Evolutionary conservation across 2,329 filamentous ascomycete species (phyloP).

Genomic region (Cytospora mali): DNA sequence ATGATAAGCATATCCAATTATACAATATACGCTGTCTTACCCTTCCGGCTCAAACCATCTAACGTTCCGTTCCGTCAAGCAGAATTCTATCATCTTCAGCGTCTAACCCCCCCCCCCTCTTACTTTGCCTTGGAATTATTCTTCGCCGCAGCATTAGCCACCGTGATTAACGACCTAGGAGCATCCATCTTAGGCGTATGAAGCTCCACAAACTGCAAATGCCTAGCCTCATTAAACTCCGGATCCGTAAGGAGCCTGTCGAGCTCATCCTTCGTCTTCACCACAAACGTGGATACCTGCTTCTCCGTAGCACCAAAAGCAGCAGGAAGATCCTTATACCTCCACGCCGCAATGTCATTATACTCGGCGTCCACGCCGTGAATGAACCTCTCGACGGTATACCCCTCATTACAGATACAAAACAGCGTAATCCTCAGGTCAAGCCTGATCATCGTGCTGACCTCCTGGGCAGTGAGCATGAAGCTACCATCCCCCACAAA

Average conservation of each 20-base stretch:
- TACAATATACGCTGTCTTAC: too few relatives aligned
- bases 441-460: slow-evolving; percentile 81
- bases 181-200: slow-evolving; percentile 81
- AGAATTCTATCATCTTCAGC: too few relatives aligned
- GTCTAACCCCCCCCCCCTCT: background rate
- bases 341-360: slow-evolving; percentile 80
- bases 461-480: slow-evolving; percentile 81
- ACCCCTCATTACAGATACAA: slow-evolving; percentile 85
- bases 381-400: slow-evolving; percentile 86
- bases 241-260: slow-evolving; percentile 65
- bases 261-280: slow-evolving; percentile 71
- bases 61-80: too few relatives aligned
- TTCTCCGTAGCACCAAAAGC: slow-evolving; percentile 66
- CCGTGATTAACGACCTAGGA: slow-evolving; percentile 68
- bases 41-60: too few relatives aligned
- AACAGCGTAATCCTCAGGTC: slow-evolving; percentile 80
- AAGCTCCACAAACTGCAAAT: slow-evolving; percentile 75
- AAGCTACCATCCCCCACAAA: slow-evolving; percentile 90
- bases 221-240: slow-evolving; percentile 60
- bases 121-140: slow-evolving; percentile 57
- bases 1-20: too few relatives aligned
- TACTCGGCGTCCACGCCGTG: slow-evolving; percentile 79
- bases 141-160: slow-evolving; percentile 70
- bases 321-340: slow-evolving; percentile 67
- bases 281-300: slow-evolving; percentile 63